phyloP scores from a whole-genome alignment of 371 early-diverging fungal genomes.

The Lichtheimia ornata region DNA sequence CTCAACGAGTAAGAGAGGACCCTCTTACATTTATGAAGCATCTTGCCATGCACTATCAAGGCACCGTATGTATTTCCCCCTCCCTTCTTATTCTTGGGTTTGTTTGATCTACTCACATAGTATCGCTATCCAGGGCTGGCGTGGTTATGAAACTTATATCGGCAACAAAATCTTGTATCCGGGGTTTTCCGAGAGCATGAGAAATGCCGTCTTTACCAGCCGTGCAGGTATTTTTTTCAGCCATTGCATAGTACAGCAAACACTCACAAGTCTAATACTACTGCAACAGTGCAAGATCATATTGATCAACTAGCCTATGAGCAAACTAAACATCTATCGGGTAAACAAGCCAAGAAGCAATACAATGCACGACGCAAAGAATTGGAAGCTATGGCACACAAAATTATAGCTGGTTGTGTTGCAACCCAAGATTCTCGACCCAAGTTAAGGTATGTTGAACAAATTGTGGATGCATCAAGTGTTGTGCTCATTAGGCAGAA shows the following conservation, averaged over 20 bases:
- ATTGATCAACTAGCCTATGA: slow-evolving; percentile 5
- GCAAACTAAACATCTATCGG: slow-evolving; percentile 1
- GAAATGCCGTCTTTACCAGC: slow-evolving; percentile 52
- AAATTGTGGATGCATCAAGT: too few relatives aligned
- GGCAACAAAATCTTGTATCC: slow-evolving; percentile 75
- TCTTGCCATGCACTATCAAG: slow-evolving; percentile 66
- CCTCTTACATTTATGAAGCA: slow-evolving; percentile 73
- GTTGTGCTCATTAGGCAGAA: too few relatives aligned
- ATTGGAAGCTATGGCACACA: slow-evolving; percentile 49
- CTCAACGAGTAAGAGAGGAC: slow-evolving; percentile 67
- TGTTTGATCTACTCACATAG: background rate
- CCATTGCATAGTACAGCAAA: slow-evolving; percentile 5
- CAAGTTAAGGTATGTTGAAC: slow-evolving; percentile 57
- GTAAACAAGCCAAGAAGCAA: slow-evolving; percentile 8
- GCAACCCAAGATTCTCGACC: slow-evolving; percentile 64
- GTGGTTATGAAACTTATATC: slow-evolving; percentile 77
- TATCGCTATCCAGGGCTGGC: slow-evolving; percentile 63
- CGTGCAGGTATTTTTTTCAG: slow-evolving; percentile 33
- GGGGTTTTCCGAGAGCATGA: slow-evolving; percentile 65
- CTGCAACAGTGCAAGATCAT: background rate
- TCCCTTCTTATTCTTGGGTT: background rate
- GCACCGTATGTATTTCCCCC: slow-evolving; percentile 61
- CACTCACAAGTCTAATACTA: background rate
- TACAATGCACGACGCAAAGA: slow-evolving; percentile 47
- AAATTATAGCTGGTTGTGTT: slow-evolving; percentile 65